Base-by-base conservation (phyloP, 495 filamentous ascomycete species). In the Daldinia loculata region DNA sequence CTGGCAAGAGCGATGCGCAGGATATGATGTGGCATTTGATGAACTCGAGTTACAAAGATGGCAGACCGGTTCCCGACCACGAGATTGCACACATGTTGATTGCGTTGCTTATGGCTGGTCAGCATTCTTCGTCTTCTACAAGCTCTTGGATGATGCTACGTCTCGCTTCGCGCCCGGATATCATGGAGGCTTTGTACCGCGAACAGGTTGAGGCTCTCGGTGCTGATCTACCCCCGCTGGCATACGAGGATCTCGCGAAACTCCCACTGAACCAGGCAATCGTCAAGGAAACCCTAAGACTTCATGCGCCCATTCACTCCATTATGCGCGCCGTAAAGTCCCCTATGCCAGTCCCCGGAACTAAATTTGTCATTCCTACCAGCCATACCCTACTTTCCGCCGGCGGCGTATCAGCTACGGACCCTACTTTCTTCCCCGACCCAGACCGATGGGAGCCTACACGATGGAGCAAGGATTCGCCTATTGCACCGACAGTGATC, bases 41-140 rank as follows among this genome's bases (percentile, higher is more conserved):
- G 91, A 83, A 84, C 75, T 88, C 90, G 63, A 82, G 79, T 2
- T 96, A 96, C 86, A 93, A 93, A 79, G 84, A 92, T 72, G 92
- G 91, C 61, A 83, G 79, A 29, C 78, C 80, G 6, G 83, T 95
- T 6, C 89, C 93, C 11, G 93, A 96, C 76, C 85, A 90, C 67
- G 92, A 96, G 71, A 87, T 95, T 39, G 92, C 93, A 6, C 92
- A 95, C 76, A 94, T 96, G 88, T 93, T 96, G 90, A 96, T 96
- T 75, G 92, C 92, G 0, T 86, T 96, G 26, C 83, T 96, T 8
- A 94, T 96, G 92, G 93, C 91, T 32, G 93, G 93, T 63, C 93
- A 96, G 75, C 93, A 96, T 83, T 94, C 92, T 1, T 93, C 92
- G 3, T 93, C 93, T 43, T 91, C 92, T 6, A 92, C 91, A 51